Evolutionary conservation across 495 filamentous ascomycete species (phyloP).

Genomic region (Jackrogersella minutella): DNA sequence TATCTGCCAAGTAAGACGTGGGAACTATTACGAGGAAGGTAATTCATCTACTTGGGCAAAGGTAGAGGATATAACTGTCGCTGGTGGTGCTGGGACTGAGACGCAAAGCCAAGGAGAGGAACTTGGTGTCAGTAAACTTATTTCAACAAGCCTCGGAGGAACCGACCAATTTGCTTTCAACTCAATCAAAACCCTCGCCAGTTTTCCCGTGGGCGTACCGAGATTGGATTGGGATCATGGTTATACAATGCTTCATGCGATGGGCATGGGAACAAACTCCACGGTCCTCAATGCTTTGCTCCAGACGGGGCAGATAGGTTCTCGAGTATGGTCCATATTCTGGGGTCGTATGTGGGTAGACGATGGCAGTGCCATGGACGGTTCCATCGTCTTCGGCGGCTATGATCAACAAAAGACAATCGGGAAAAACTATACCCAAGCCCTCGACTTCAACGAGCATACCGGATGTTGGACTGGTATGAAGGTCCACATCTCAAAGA

Average conservation of each 20-base stretch:
- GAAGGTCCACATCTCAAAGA: background rate
- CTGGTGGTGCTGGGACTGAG: background rate
- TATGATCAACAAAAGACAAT: background rate
- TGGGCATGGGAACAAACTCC: background rate
- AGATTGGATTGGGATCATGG: background rate
- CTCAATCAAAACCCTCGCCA: background rate
- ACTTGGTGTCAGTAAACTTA: background rate
- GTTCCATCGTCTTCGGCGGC: background rate
- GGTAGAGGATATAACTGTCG: background rate
- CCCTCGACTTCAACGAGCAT: background rate
- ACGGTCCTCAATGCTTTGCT: background rate
- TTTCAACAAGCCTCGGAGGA: background rate
- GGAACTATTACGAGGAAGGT: background rate
- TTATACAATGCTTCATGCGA: background rate
- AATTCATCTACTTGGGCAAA: background rate
- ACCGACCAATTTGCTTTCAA: background rate
- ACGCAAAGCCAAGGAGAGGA: background rate
- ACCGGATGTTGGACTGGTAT: conserved; percentile 1
- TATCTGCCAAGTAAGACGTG: background rate
- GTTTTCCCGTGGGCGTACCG: background rate
- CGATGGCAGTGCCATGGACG: background rate
- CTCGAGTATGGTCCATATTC: conserved; percentile 4
- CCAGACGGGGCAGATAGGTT: background rate
- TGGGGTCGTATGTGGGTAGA: conserved; percentile 2
- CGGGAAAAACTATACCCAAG: background rate